Percentiles rank a stretch among this genome's conserved stretches.
Conservation (phyloP, 75 land plant species). For the Pinus albicaulis region DNA sequence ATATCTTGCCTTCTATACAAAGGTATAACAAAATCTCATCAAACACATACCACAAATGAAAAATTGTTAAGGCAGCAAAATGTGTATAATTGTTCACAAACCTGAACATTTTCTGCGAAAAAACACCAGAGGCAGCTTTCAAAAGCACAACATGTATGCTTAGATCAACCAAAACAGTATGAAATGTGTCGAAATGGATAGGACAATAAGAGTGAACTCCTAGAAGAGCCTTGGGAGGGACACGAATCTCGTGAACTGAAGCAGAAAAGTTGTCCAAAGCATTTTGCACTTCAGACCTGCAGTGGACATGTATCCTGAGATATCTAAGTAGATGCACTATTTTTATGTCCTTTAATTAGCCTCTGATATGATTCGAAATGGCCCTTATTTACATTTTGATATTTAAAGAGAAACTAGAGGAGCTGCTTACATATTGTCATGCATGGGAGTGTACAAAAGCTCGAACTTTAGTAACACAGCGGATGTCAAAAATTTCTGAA, state of each 20-base stretch:
- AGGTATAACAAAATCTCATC: not conserved
- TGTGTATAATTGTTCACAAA: slow-evolving; percentile 24
- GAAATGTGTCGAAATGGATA: slow-evolving; percentile 79
- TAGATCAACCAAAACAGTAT: slow-evolving; percentile 73
- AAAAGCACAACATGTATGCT: slow-evolving; percentile 57
- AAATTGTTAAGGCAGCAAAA: not conserved
- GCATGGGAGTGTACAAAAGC: slow-evolving; percentile 59
- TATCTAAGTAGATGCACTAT: not conserved
- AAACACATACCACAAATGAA: not conserved
- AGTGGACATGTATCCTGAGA: slow-evolving; percentile 24
- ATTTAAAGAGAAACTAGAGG: not conserved
- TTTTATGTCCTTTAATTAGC: not conserved
- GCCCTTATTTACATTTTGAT: not conserved
- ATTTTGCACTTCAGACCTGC: slow-evolving; percentile 36
- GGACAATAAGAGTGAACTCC: slow-evolving; percentile 92
- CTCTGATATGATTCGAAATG: not conserved
- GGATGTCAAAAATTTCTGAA: slow-evolving; percentile 46
- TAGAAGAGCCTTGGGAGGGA: slow-evolving; percentile 73
- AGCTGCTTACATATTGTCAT: slow-evolving; percentile 46
- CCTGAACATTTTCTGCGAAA: slow-evolving; percentile 41
- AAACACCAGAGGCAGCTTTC: slow-evolving; percentile 29
- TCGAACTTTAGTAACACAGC: slow-evolving; percentile 73
- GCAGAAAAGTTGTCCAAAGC: slow-evolving; percentile 42
- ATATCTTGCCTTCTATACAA: not conserved
- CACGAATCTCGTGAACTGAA: slow-evolving; percentile 71